phyloP scores from a whole-genome alignment of 1,284 basidiomycete species.

The Pisolithus thermaeus region DNA sequence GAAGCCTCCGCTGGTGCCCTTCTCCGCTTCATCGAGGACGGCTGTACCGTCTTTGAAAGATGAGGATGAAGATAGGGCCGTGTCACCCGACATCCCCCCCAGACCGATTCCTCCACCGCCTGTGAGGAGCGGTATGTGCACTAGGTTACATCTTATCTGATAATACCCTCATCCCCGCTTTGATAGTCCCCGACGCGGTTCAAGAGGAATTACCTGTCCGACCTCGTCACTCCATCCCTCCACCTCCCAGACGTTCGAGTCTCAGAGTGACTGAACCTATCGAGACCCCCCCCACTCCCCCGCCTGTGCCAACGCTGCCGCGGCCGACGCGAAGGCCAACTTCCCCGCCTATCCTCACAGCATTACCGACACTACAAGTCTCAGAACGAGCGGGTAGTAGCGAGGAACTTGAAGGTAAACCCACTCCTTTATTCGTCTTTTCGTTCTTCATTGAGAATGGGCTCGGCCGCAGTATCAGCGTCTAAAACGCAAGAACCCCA shows the following conservation, averaged over 20 bases:
- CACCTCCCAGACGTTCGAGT: constrained; percentile 10
- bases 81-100: constrained; percentile 25
- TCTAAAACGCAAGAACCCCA: neutral
- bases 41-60: constrained; percentile 13
- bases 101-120: constrained; percentile 24
- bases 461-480: neutral
- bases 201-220: constrained; percentile 10
- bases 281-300: constrained; percentile 14
- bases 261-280: constrained; percentile 5
- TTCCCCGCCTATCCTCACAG: constrained; percentile 24
- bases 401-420: neutral
- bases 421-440: neutral
- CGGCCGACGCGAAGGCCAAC: constrained; percentile 8
- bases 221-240: constrained; percentile 15
- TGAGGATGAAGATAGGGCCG: constrained; percentile 21
- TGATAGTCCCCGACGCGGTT: constrained; percentile 7
- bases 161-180: constrained; percentile 7
- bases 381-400: neutral
- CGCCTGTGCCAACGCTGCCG: constrained; percentile 14
- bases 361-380: constrained; percentile 7
- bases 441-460: neutral
- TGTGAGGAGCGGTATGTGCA: constrained; percentile 21
- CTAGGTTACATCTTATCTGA: neutral
- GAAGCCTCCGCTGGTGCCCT: constrained; percentile 15
- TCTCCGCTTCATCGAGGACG: constrained; percentile 12